Base-by-base conservation (phyloP, 176 grass and related monocot species). In the Cenchrus americanus region DNA sequence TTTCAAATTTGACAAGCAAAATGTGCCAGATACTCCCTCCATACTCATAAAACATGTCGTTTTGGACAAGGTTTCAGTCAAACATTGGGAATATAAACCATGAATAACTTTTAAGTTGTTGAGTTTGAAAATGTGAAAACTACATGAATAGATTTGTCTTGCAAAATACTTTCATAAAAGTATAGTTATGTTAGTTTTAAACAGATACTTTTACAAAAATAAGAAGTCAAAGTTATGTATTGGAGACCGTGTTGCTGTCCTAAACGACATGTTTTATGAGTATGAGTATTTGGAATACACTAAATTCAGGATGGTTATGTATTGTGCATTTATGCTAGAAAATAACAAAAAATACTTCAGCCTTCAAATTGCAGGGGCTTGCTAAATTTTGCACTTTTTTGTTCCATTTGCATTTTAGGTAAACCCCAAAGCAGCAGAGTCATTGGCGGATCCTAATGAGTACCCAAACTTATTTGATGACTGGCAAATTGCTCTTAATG, bases 381-480 rank as follows among this genome's bases (percentile, higher is more conserved):
- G 47, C 34, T 7, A 85, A 75, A 66, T 55, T 55, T 6, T 59
- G 40, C 74, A 43, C 3, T 12, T 58, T 34, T 30, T 60, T 53
- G 48, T 75, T 79, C 42, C 2, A 67, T 84, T 67, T 75, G 14
- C 37, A 61, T 54, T 66, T 42, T 78, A 98, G 96, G 87, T 96
- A 18, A 98, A 96, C 70, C 86, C 89, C 62, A 98, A 96, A 89
- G 96, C 96, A 78, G 91, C 96, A 10, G 96, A 98, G 60, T 95
- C 96, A 17, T 85, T 98, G 81, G 96, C 96, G 75, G 89, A 98
- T 89, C 96, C 96, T 46, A 78, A 83, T 1, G 89, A 98, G 60
- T 98, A 96, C 75, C 91, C 96, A 32, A 95, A 92, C 87, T 81
- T 98, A 82, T 98, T 98, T 85, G 87, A 94, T n/a, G 89, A 98